These are phyloP conservation scores for Urochloa ruziziensis DNA, from an alignment of 176 grass and related monocot species.

Conservation along the genomic window DNA sequence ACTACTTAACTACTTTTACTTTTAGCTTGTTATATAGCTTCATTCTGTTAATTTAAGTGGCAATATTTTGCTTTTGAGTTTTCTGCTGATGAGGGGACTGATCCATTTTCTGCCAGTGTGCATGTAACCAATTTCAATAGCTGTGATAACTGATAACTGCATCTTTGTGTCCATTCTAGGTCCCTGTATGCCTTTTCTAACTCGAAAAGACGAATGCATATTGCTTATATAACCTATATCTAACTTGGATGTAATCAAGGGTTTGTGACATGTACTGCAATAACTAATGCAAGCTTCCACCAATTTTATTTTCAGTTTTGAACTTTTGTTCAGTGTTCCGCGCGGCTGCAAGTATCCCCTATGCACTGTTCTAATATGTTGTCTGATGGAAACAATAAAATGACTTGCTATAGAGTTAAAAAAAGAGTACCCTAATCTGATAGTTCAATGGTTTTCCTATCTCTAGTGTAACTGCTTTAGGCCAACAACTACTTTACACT, in stretches of 20 bases:
- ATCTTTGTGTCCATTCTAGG: background rate
- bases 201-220: background rate
- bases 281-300: background rate
- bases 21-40: background rate
- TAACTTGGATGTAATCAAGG: background rate
- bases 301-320: background rate
- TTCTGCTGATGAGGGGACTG: slow-evolving; percentile 12
- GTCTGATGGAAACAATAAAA: slow-evolving; percentile 1
- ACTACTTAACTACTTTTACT: background rate
- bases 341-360: background rate
- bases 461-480: slow-evolving; percentile 15
- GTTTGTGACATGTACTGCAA: background rate
- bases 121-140: slow-evolving; percentile 9
- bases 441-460: background rate
- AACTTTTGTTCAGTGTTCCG: background rate
- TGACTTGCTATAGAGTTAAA: background rate
- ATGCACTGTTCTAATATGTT: slow-evolving; percentile 3
- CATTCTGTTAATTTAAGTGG: slow-evolving; percentile 6
- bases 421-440: background rate
- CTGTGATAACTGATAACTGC: background rate
- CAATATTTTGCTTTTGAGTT: slow-evolving; percentile 23
- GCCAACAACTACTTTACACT: background rate
- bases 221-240: background rate
- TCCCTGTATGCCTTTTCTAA: background rate
- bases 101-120: slow-evolving; percentile 7